These are phyloP conservation scores for Nitzschia inconspicua DNA, from an alignment of 108 stramenopile species.

Conservation along the genomic window DNA sequence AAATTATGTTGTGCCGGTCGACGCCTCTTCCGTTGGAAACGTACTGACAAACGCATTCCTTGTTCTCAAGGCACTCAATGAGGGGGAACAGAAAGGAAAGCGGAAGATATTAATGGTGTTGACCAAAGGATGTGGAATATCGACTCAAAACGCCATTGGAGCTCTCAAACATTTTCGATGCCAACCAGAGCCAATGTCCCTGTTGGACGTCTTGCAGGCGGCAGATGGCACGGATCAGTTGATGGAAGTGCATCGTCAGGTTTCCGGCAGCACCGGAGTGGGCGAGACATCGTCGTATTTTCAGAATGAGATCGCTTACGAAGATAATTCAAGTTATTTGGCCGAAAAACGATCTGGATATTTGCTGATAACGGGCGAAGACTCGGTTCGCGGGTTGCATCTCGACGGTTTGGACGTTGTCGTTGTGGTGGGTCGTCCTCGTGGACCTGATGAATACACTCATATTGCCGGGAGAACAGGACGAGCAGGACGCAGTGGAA, in stretches of 20 bases:
- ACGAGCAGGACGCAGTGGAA: constrained; percentile 73
- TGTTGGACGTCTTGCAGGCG: constrained; percentile 69
- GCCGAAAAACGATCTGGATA: constrained; percentile 43
- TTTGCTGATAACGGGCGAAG: constrained; percentile 86
- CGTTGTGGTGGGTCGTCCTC: constrained; percentile 77
- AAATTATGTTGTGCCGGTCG: constrained; percentile 66
- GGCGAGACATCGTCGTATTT: constrained; percentile 39
- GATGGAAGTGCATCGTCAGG: constrained; percentile 71
- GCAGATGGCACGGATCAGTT: constrained; percentile 72
- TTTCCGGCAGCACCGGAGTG: constrained; percentile 75
- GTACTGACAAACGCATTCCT: constrained; percentile 69
- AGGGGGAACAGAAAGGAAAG: not conserved
- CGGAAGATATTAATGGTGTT: constrained; percentile 68
- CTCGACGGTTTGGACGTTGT: constrained; percentile 83
- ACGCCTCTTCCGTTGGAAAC: constrained; percentile 57
- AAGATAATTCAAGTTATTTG: not conserved
- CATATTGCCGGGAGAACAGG: constrained; percentile 96
- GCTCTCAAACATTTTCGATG: constrained; percentile 78
- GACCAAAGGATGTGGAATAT: constrained; percentile 69
- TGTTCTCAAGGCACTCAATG: constrained; percentile 41
- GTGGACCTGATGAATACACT: constrained; percentile 91
- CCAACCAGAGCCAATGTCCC: constrained; percentile 66
- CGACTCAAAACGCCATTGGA: constrained; percentile 73
- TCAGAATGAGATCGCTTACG: not conserved
- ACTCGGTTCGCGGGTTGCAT: constrained; percentile 91